Percentiles rank a stretch among this genome's conserved stretches.
phyloP scores from a whole-genome alignment of 208 protist genomes.

The Acanthamoeba divionensis region DNA sequence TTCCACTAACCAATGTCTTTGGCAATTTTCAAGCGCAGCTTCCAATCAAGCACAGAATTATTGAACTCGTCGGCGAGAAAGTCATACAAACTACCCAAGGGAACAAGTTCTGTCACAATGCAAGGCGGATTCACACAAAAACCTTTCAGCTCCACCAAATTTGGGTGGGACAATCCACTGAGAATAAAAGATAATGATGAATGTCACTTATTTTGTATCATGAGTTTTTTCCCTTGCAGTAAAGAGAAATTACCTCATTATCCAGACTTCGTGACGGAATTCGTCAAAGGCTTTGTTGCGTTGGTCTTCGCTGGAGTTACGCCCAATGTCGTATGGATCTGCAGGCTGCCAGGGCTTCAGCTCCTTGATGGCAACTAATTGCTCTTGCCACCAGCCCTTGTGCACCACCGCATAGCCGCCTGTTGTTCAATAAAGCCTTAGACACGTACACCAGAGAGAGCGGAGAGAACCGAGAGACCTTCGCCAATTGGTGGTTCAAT shows the following conservation, averaged over 20 bases:
- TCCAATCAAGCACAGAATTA: neutral
- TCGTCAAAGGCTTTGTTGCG: neutral
- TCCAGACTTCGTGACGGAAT: slow-evolving; percentile 25
- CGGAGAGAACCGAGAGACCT: too few species aligned
- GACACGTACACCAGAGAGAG: too few species aligned
- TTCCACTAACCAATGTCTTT: slow-evolving; percentile 14
- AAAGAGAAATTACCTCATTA: slow-evolving; percentile 19
- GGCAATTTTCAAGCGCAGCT: slow-evolving; percentile 14
- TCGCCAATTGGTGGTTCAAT: too few species aligned
- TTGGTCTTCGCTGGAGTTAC: neutral
- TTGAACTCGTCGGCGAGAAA: neutral
- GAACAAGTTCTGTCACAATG: slow-evolving; percentile 20
- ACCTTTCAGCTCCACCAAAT: neutral
- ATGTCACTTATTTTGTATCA: too few species aligned
- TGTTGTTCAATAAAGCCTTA: neutral
- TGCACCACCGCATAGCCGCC: neutral
- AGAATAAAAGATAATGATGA: too few species aligned
- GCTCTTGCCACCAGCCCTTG: neutral
- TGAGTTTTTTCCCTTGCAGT: too few species aligned
- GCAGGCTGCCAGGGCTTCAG: neutral
- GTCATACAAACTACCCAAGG: neutral
- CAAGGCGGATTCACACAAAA: neutral
- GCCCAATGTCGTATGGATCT: neutral
- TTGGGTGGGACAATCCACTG: slow-evolving; percentile 3
- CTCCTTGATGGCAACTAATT: neutral